A percentile compares a stretch with the other conserved stretches of the same genome.
phyloP scores from a whole-genome alignment of 2,329 filamentous ascomycete species.

The Dothidotthia symphoricarpi region DNA sequence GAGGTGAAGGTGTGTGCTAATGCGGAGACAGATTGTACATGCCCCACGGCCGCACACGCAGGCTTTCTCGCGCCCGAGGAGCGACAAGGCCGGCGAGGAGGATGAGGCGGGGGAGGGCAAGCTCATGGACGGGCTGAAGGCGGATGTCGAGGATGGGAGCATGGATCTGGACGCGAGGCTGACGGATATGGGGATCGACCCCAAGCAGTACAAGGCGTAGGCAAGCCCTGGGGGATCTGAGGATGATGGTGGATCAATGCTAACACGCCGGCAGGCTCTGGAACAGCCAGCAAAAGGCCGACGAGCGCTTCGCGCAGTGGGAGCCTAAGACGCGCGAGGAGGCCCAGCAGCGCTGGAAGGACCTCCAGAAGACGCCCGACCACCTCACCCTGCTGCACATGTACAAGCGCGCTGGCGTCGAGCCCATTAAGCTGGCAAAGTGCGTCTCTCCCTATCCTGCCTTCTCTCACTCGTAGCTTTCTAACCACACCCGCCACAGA shows the following conservation, averaged over 20 bases:
- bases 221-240: neutral
- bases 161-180: slow-evolving; percentile 30
- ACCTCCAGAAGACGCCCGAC: slow-evolving; percentile 32
- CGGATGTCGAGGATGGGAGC: slow-evolving; percentile 20
- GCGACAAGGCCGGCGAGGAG: slow-evolving; percentile 18
- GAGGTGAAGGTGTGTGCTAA: slow-evolving; percentile 14
- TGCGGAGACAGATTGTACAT: slow-evolving; percentile 23
- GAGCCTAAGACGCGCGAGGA: slow-evolving; percentile 35
- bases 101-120: slow-evolving; percentile 13
- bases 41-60: slow-evolving; percentile 23
- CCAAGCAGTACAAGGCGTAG: slow-evolving; percentile 32
- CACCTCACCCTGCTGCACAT: slow-evolving; percentile 29
- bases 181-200: slow-evolving; percentile 28
- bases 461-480: neutral
- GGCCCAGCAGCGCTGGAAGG: slow-evolving; percentile 29
- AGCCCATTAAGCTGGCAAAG: slow-evolving; percentile 39
- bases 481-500: slow-evolving; percentile 11
- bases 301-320: slow-evolving; percentile 17
- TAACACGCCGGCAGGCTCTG: slow-evolving; percentile 23
- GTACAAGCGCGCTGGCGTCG: slow-evolving; percentile 35
- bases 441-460: slow-evolving; percentile 8
- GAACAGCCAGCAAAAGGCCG: slow-evolving; percentile 24
- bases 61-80: slow-evolving; percentile 24
- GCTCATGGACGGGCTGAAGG: slow-evolving; percentile 14
- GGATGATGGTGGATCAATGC: neutral